These are phyloP conservation scores for Eleusine indica DNA, from an alignment of 176 grass and related monocot genomes.

Conservation along the genomic window DNA sequence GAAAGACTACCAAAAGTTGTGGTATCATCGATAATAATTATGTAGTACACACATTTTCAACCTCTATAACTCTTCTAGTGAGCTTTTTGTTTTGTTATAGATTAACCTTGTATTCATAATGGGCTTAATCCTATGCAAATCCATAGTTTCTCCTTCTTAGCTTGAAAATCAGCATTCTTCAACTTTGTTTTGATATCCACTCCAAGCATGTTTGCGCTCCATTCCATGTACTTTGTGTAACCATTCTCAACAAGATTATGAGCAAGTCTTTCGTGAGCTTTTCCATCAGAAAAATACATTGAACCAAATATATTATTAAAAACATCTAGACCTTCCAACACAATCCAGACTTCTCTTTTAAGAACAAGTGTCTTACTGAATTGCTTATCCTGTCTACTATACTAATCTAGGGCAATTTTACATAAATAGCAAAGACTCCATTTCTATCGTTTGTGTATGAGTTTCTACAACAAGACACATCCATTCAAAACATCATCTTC, in stretches of 20 bases:
- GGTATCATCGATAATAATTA: too few species aligned
- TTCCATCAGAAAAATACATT: constrained; percentile 75
- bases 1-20: too few species aligned
- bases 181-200: constrained; percentile 67
- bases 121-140: constrained; percentile 80
- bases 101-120: constrained; percentile 70
- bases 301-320: constrained; percentile 85
- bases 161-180: constrained; percentile 79
- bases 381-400: constrained; percentile 79
- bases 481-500: constrained; percentile 47
- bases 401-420: constrained; percentile 69
- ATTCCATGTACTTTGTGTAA: constrained; percentile 84
- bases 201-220: constrained; percentile 86
- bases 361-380: constrained; percentile 79
- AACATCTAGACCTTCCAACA: constrained; percentile 78
- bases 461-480: constrained; percentile 15
- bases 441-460: constrained; percentile 46
- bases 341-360: constrained; percentile 64
- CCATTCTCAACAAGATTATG: constrained; percentile 87
- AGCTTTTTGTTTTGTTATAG: constrained; percentile 64
- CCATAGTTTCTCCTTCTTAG: constrained; percentile 72
- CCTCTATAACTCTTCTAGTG: constrained; percentile 62
- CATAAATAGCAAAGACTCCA: constrained; percentile 37
- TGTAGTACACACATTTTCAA: too few species aligned
- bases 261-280: constrained; percentile 60